Conservation (phyloP, 805 yeast genomes). For the Lipomyces chichibuensis region DNA sequence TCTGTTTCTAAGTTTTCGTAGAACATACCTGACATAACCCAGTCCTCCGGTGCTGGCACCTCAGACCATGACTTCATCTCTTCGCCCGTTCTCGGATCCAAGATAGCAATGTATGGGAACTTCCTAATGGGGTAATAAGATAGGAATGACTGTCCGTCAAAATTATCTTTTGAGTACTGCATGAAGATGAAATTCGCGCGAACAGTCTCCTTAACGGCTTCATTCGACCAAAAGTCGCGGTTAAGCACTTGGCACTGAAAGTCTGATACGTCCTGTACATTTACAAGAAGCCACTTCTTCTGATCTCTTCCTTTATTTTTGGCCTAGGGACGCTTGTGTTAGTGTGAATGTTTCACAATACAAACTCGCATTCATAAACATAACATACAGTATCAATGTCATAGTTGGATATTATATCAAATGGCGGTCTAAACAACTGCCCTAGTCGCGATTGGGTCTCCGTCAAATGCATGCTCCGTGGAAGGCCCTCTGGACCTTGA, state of each 20-base stretch:
- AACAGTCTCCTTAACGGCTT: constrained; percentile 64
- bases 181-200: constrained; percentile 74
- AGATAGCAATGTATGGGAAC: constrained; percentile 85
- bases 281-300: constrained; percentile 81
- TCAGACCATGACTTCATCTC: constrained; percentile 74
- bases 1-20: background rate
- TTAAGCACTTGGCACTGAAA: constrained; percentile 88
- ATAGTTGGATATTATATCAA: constrained; percentile 73
- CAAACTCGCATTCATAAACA: background rate
- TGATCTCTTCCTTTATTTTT: constrained; percentile 63
- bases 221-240: constrained; percentile 88
- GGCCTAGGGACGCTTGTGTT: constrained; percentile 49
- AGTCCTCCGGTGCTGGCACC: constrained; percentile 40
- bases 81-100: constrained; percentile 97
- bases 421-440: constrained; percentile 87
- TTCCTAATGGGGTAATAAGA: constrained; percentile 69
- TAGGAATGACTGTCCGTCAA: constrained; percentile 69
- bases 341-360: background rate
- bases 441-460: constrained; percentile 72
- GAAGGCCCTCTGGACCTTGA: constrained; percentile 43
- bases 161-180: constrained; percentile 80
- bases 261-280: constrained; percentile 82
- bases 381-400: constrained; percentile 56
- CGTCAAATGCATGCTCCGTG: constrained; percentile 11
- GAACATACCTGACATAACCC: constrained; percentile 21